These are phyloP conservation scores for Cercospora nicotianae DNA, from an alignment of 2,329 filamentous ascomycete genomes.

Conservation along the genomic window DNA sequence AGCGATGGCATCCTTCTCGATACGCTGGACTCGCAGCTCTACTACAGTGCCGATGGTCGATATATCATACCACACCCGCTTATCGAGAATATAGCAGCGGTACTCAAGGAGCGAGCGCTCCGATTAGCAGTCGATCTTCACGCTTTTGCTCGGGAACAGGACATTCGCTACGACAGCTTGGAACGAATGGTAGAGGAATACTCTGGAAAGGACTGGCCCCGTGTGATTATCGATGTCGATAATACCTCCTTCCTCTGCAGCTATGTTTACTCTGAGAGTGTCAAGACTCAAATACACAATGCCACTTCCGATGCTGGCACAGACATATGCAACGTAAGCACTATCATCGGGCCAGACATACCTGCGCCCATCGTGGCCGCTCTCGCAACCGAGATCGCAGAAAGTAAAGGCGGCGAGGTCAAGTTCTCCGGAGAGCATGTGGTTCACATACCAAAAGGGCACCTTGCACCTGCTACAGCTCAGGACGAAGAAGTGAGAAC, in stretches of 20 bases:
- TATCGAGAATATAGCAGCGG: slow-evolving; percentile 22
- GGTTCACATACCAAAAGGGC: slow-evolving; percentile 21
- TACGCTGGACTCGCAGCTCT: slow-evolving; percentile 20
- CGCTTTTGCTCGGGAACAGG: slow-evolving; percentile 23
- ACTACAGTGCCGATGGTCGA: slow-evolving; percentile 22
- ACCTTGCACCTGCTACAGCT: slow-evolving; percentile 5
- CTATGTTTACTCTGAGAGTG: slow-evolving; percentile 16
- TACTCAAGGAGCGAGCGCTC: slow-evolving; percentile 19
- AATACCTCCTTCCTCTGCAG: slow-evolving; percentile 25
- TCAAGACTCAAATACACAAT: slow-evolving; percentile 20
- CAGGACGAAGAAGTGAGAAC: slow-evolving; percentile 8
- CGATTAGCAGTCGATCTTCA: slow-evolving; percentile 22
- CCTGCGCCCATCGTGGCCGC: slow-evolving; percentile 21
- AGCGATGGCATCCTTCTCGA: slow-evolving; percentile 21
- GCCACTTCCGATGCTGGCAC: slow-evolving; percentile 17
- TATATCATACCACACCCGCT: slow-evolving; percentile 24
- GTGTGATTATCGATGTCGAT: slow-evolving; percentile 26
- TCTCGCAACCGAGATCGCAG: slow-evolving; percentile 20
- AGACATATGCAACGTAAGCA: slow-evolving; percentile 21
- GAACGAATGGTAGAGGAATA: slow-evolving; percentile 25
- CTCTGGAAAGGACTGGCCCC: slow-evolving; percentile 25
- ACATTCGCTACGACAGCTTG: slow-evolving; percentile 22
- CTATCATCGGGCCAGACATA: slow-evolving; percentile 17
- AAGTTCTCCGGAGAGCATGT: slow-evolving; percentile 23
- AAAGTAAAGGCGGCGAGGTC: slow-evolving; percentile 19